Evolutionary conservation across 2,329 filamentous ascomycete species (phyloP).

Genomic region (Neonectria punicea): DNA sequence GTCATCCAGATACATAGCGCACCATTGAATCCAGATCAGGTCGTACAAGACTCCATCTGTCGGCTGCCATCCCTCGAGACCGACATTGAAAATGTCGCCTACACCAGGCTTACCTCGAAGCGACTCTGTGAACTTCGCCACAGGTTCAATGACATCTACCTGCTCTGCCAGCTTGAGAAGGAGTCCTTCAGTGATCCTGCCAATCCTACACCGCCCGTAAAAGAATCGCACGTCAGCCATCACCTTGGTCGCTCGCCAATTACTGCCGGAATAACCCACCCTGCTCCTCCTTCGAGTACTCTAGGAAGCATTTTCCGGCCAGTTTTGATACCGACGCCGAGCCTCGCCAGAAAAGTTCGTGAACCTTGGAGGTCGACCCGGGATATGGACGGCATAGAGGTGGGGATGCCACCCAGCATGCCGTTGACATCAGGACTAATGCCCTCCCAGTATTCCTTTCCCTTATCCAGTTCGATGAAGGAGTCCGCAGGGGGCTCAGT

Average conservation of each 20-base stretch:
- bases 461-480: slow-evolving; percentile 48
- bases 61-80: slow-evolving; percentile 76
- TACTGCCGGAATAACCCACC: slow-evolving; percentile 42
- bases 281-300: slow-evolving; percentile 53
- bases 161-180: slow-evolving; percentile 74
- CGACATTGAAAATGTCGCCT: slow-evolving; percentile 73
- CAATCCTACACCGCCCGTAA: slow-evolving; percentile 67
- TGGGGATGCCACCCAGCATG: slow-evolving; percentile 79
- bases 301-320: slow-evolving; percentile 44
- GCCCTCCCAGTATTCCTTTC: slow-evolving; percentile 59
- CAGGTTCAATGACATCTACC: slow-evolving; percentile 88
- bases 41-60: slow-evolving; percentile 69
- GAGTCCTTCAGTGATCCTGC: slow-evolving; percentile 82
- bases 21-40: slow-evolving; percentile 93
- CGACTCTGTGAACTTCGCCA: slow-evolving; percentile 79
- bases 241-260: neutral
- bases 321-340: slow-evolving; percentile 58
- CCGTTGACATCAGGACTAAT: slow-evolving; percentile 65
- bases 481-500: slow-evolving; percentile 41
- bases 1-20: slow-evolving; percentile 83
- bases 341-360: slow-evolving; percentile 74
- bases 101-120: slow-evolving; percentile 68
- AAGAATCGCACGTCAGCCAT: slow-evolving; percentile 4
- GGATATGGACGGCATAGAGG: slow-evolving; percentile 61
- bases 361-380: slow-evolving; percentile 77